Evolutionary conservation across 1,284 basidiomycete genomes (phyloP).

Genomic region (Ganoderma boninense): DNA sequence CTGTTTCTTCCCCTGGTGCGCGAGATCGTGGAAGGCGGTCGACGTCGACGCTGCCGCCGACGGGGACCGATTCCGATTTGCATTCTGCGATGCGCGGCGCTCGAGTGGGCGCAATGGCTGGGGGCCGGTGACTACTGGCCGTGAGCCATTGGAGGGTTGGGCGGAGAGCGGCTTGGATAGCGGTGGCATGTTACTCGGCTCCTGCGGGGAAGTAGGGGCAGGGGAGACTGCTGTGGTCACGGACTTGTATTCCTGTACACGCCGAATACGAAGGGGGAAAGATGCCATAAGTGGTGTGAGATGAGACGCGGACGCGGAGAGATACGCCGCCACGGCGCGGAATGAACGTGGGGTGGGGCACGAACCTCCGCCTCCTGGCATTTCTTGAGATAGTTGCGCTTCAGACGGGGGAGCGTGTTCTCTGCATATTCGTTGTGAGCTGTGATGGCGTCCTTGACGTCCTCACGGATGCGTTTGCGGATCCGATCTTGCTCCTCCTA

Average conservation of each 20-base stretch:
- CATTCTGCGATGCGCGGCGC: slow-evolving; percentile 73
- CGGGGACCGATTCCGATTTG: slow-evolving; percentile 72
- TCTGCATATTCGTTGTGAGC: slow-evolving; percentile 85
- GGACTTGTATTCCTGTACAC: slow-evolving; percentile 66
- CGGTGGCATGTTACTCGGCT: slow-evolving; percentile 39
- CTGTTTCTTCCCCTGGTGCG: slow-evolving; percentile 83
- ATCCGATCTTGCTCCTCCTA: slow-evolving; percentile 90
- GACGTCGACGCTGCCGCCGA: slow-evolving; percentile 53
- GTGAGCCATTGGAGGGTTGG: slow-evolving; percentile 46
- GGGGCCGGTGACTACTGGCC: slow-evolving; percentile 65
- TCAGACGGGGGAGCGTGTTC: slow-evolving; percentile 77
- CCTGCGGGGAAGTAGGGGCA: slow-evolving; percentile 31
- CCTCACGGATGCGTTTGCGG: slow-evolving; percentile 88
- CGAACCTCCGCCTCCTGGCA: slow-evolving; percentile 84
- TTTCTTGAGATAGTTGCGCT: slow-evolving; percentile 80
- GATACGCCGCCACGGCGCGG: not conserved
- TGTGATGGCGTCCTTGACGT: slow-evolving; percentile 76
- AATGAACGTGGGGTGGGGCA: slow-evolving; percentile 5
- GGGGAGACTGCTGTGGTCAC: slow-evolving; percentile 49
- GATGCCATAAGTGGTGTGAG: not conserved
- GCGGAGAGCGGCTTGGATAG: slow-evolving; percentile 40
- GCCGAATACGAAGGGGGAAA: not conserved
- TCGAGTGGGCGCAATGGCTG: slow-evolving; percentile 77
- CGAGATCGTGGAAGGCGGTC: slow-evolving; percentile 77
- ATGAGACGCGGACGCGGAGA: not conserved